phyloP scores from a whole-genome alignment of 805 yeast species.

The Dipodascus albidus region DNA sequence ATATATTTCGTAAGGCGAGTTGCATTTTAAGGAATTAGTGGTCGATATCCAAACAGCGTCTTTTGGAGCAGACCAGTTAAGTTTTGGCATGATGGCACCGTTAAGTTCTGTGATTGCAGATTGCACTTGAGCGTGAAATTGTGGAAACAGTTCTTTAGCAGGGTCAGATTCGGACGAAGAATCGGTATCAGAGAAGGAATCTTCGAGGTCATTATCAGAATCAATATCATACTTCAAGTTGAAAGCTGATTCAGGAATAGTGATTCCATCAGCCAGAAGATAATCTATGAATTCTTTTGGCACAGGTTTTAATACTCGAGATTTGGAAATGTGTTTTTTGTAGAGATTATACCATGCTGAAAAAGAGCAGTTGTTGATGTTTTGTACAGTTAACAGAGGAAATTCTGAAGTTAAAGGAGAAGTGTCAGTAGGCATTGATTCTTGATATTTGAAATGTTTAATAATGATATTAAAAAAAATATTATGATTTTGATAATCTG shows the following conservation, averaged over 20 bases:
- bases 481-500: not conserved
- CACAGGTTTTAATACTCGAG: slow-evolving; percentile 43
- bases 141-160: slow-evolving; percentile 37
- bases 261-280: slow-evolving; percentile 56
- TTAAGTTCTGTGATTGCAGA: slow-evolving; percentile 33
- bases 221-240: slow-evolving; percentile 41
- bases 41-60: slow-evolving; percentile 90
- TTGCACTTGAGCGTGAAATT: slow-evolving; percentile 45
- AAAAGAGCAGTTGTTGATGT: slow-evolving; percentile 35
- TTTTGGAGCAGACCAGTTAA: slow-evolving; percentile 95
- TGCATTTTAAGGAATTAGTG: slow-evolving; percentile 64
- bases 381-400: not conserved
- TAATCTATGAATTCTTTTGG: slow-evolving; percentile 50
- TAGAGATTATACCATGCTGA: slow-evolving; percentile 51
- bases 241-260: slow-evolving; percentile 38
- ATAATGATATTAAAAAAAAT: not conserved
- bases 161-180: slow-evolving; percentile 13
- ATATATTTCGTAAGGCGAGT: slow-evolving; percentile 62
- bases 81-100: slow-evolving; percentile 69
- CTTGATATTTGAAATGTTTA: not conserved
- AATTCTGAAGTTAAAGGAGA: not conserved
- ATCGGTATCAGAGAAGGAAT: slow-evolving; percentile 16
- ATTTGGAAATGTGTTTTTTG: slow-evolving; percentile 36
- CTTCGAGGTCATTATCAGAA: slow-evolving; percentile 44
- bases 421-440: not conserved